These are phyloP conservation scores for Cladosporium sp. DNA, from an alignment of 2,329 filamentous ascomycete genomes.

Conservation along the genomic window DNA sequence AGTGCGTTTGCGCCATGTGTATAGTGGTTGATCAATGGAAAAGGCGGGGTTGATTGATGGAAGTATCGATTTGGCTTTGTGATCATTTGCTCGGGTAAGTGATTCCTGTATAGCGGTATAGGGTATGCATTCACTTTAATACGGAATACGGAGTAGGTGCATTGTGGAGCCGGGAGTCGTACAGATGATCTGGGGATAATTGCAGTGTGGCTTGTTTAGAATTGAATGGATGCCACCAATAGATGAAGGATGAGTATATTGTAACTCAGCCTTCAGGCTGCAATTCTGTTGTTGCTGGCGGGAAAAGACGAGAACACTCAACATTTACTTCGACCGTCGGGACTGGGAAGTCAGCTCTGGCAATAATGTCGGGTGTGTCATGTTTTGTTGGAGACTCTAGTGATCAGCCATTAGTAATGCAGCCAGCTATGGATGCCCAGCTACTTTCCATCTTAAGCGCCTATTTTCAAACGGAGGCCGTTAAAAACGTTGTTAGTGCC, in stretches of 20 bases:
- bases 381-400: not conserved
- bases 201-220: not conserved
- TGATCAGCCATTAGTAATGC: not conserved
- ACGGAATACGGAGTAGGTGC: not conserved
- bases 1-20: not conserved
- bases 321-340: not conserved
- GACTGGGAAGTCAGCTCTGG: not conserved
- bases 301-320: not conserved
- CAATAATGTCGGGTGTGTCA: not conserved
- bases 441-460: not conserved
- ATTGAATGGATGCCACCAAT: not conserved
- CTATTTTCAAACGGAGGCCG: not conserved
- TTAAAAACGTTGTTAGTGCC: not conserved
- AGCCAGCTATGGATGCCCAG: not conserved
- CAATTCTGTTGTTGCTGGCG: no score
- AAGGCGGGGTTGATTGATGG: not conserved
- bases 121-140: not conserved
- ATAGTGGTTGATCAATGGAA: not conserved
- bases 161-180: not conserved
- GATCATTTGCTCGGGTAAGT: not conserved
- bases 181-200: not conserved
- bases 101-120: not conserved
- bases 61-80: not conserved
- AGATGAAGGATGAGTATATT: not conserved
- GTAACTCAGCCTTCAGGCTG: not conserved